Percentiles rank a stretch among this genome's conserved stretches.
Evolutionary conservation across 805 yeast genomes (phyloP).

Genomic region (Zygoascus bituminiphila): DNA sequence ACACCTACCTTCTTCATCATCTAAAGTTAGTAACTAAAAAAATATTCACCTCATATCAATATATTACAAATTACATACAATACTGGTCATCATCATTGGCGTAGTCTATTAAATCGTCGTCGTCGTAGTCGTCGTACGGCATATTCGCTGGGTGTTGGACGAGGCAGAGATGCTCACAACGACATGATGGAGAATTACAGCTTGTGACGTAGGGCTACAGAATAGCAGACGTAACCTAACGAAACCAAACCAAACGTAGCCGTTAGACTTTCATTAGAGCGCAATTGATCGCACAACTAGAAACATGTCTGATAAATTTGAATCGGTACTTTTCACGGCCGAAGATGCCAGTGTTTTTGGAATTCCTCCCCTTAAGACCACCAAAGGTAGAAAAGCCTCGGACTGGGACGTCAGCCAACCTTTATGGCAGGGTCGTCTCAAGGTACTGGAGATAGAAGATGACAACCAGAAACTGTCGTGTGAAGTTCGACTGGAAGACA

Average conservation of each 20-base stretch:
- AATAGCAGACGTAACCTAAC: too few species aligned
- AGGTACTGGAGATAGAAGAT: conserved; percentile 23
- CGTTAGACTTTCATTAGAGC: too few species aligned
- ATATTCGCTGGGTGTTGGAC: too few species aligned
- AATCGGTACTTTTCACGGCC: conserved; percentile 15
- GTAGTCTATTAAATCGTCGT: conserved; percentile 11
- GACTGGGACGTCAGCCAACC: conserved; percentile 31
- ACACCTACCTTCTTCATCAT: conserved; percentile 17
- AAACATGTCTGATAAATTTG: conserved; percentile 6
- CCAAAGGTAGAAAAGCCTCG: conserved; percentile 21
- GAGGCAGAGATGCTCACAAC: too few species aligned
- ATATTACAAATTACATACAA: conserved; percentile 7
- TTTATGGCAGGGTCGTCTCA: conserved; percentile 31
- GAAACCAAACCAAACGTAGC: too few species aligned
- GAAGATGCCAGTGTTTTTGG: conserved; percentile 22
- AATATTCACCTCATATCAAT: neutral
- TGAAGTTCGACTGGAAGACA: conserved; percentile 26
- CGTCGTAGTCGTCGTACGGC: conserved; percentile 2
- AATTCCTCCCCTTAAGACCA: conserved; percentile 25
- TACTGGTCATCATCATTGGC: conserved; percentile 15
- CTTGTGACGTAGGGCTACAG: too few species aligned
- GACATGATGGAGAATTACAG: too few species aligned
- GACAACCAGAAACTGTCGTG: conserved; percentile 15
- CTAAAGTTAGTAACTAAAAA: neutral
- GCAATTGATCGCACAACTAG: too few species aligned